phyloP scores from a whole-genome alignment of 176 grass and related monocot genomes.

The Ensete glaucum region DNA sequence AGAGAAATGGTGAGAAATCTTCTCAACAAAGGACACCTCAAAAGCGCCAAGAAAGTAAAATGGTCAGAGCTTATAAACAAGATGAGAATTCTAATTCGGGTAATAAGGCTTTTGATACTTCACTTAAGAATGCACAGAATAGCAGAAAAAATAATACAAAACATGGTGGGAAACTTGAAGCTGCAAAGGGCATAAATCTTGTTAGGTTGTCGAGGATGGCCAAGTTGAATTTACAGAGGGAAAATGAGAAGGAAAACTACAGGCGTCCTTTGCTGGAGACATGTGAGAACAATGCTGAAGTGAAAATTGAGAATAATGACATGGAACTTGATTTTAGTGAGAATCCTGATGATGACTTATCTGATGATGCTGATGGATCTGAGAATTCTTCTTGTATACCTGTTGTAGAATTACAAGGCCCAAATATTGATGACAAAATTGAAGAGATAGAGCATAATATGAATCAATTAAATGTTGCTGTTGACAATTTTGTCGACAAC shows the following conservation, averaged over 20 bases:
- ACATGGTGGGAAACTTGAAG: constrained; percentile 41
- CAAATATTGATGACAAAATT: constrained; percentile 38
- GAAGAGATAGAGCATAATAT: constrained; percentile 39
- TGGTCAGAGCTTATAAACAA: constrained; percentile 25
- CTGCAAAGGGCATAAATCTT: constrained; percentile 64
- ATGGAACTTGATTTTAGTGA: constrained; percentile 97
- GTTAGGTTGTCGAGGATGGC: constrained; percentile 88
- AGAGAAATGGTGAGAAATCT: constrained; percentile 65
- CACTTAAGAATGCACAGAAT: constrained; percentile 64
- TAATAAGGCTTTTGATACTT: constrained; percentile 37
- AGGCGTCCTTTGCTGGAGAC: constrained; percentile 50
- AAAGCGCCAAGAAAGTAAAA: constrained; percentile 43
- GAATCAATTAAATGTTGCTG: constrained; percentile 50
- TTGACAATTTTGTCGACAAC: constrained; percentile 31
- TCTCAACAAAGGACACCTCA: constrained; percentile 53
- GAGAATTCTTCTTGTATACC: constrained; percentile 44
- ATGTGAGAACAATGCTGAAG: constrained; percentile 53
- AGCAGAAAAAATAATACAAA: constrained; percentile 48
- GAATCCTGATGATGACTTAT: constrained; percentile 63
- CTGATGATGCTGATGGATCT: constrained; percentile 60
- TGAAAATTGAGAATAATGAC: constrained; percentile 80
- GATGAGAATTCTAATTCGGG: constrained; percentile 53
- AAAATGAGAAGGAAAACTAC: constrained; percentile 88
- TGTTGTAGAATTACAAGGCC: constrained; percentile 31
- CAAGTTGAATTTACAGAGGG: constrained; percentile 90